Conservation (phyloP, 1,284 basidiomycete species). For the Trametes polyzona region DNA sequence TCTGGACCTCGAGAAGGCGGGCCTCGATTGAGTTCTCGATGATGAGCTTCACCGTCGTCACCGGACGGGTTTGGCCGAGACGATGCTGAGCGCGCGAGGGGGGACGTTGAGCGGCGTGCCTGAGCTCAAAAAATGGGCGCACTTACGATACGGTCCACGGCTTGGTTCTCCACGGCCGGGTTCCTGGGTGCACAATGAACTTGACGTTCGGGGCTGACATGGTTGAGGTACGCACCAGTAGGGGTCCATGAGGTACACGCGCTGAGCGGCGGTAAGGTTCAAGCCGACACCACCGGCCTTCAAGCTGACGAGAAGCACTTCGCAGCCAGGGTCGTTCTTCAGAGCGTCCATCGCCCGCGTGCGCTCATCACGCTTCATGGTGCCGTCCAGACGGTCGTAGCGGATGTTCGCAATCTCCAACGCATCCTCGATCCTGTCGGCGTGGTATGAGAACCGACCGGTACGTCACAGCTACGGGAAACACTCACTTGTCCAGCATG, state of each 20-base stretch:
- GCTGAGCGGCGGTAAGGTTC: constrained; percentile 90
- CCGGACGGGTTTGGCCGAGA: constrained; percentile 89
- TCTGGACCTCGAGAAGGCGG: constrained; percentile 86
- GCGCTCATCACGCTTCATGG: constrained; percentile 95
- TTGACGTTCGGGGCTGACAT: no score
- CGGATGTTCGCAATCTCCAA: constrained; percentile 80
- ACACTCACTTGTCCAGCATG: constrained; percentile 87
- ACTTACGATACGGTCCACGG: constrained; percentile 87
- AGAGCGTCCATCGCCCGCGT: constrained; percentile 89
- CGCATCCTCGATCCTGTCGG: constrained; percentile 81
- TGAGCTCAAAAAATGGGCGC: background rate
- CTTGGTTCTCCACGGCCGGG: constrained; percentile 95
- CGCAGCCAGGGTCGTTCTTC: constrained; percentile 81
- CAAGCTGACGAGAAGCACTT: constrained; percentile 93
- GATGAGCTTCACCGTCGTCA: constrained; percentile 90
- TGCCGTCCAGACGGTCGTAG: constrained; percentile 92
- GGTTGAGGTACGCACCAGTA: constrained; percentile 67
- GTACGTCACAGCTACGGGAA: constrained; percentile 3
- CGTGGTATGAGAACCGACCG: constrained; percentile 18
- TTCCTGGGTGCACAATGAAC: constrained; percentile 60
- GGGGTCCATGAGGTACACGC: constrained; percentile 94
- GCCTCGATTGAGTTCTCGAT: constrained; percentile 95
- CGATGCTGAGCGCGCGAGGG: constrained; percentile 74
- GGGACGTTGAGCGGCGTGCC: constrained; percentile 17
- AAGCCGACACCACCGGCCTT: constrained; percentile 97